phyloP scores from a whole-genome alignment of 2,329 filamentous ascomycete genomes.

The Ceratocystiopsis sp. region DNA sequence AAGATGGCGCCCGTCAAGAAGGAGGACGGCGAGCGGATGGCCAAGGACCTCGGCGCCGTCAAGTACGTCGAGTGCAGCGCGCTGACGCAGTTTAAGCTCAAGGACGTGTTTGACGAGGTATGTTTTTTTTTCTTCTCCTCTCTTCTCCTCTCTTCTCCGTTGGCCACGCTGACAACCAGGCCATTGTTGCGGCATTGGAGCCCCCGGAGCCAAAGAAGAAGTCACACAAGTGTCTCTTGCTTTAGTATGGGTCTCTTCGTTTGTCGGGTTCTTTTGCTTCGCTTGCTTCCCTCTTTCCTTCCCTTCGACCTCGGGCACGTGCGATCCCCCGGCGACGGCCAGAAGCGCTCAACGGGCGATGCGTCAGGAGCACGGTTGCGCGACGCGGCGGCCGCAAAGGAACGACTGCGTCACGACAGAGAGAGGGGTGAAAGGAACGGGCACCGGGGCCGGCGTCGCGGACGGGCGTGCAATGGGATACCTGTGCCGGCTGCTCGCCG shows the following conservation, averaged over 20 bases:
- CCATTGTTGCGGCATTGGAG: constrained; percentile 88
- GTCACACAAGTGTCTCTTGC: constrained; percentile 50
- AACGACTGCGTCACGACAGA: no score
- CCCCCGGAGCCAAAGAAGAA: constrained; percentile 71
- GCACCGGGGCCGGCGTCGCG: no score
- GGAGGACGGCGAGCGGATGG: constrained; percentile 91
- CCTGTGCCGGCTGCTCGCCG: no score
- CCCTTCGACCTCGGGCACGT: constrained; percentile 2
- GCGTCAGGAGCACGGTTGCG: no score
- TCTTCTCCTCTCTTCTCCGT: not conserved
- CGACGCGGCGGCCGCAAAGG: no score
- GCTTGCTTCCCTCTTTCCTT: constrained; percentile 9
- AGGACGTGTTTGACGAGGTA: constrained; percentile 99
- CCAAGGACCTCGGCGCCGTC: constrained; percentile 89
- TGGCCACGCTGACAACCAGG: constrained; percentile 31
- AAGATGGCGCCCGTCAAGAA: constrained; percentile 88
- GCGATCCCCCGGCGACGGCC: no score
- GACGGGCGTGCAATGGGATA: not conserved
- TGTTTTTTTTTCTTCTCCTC: constrained; percentile 11
- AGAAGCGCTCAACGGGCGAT: no score
- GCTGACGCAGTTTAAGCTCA: constrained; percentile 93
- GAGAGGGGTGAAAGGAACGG: no score
- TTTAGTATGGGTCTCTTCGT: constrained; percentile 26
- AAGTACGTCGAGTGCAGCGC: constrained; percentile 99
- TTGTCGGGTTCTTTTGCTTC: not conserved